A percentile compares a stretch with the other conserved stretches of the same genome.
These are phyloP conservation scores for Pseudotsuga menziesii DNA, from an alignment of 75 land plant genomes.

Conservation along the genomic window DNA sequence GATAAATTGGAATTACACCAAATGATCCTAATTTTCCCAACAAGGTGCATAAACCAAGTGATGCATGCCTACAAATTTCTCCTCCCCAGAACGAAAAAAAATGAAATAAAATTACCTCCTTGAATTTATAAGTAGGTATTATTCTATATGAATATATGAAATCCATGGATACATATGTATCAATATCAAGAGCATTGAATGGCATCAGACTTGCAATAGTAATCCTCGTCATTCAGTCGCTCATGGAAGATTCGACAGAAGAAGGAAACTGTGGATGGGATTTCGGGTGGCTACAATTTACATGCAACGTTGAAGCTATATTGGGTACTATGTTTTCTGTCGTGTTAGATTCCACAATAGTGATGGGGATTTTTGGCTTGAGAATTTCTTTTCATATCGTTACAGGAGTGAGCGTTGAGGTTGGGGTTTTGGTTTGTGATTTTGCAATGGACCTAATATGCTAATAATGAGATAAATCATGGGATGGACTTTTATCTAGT, in stretches of 20 bases:
- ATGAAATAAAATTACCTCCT: no score
- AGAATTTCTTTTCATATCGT: slow-evolving; percentile 73
- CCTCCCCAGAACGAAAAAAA: no score
- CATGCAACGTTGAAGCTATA: slow-evolving; percentile 61
- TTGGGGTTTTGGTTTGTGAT: slow-evolving; percentile 47
- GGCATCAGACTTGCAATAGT: slow-evolving; percentile 86
- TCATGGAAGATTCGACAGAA: slow-evolving; percentile 34
- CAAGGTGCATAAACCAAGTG: no score
- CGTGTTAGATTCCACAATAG: slow-evolving; percentile 44
- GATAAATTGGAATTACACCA: no score
- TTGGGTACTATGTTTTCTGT: slow-evolving; percentile 66
- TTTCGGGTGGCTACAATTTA: slow-evolving; percentile 45
- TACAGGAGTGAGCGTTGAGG: slow-evolving; percentile 51
- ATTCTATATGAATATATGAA: not conserved
- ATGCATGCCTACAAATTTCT: no score
- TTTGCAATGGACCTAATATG: slow-evolving; percentile 74
- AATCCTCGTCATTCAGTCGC: slow-evolving; percentile 70
- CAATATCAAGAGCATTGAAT: slow-evolving; percentile 78
- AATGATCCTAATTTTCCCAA: no score
- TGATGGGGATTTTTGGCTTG: slow-evolving; percentile 77
- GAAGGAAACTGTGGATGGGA: no score
- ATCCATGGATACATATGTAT: slow-evolving; percentile 32
- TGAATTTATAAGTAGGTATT: not conserved
- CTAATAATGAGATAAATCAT: no score
- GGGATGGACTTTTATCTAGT: no score